These are phyloP conservation scores for Pythium angustatum DNA, from an alignment of 352 stramenopile genomes.

Conservation along the genomic window DNA sequence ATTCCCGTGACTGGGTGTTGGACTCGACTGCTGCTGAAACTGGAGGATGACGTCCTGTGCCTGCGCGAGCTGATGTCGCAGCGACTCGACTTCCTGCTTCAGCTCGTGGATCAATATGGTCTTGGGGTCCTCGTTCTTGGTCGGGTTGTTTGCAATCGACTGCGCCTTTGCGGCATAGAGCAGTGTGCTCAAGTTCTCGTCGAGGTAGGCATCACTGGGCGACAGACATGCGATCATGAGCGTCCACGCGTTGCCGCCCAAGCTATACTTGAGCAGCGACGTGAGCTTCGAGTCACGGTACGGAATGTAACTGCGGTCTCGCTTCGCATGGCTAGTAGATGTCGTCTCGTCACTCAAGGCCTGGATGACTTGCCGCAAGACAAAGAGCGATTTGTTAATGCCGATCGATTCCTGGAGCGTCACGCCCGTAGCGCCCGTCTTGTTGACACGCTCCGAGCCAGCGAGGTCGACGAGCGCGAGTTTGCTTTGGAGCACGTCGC, in stretches of 20 bases:
- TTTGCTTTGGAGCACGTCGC: conserved; percentile 47
- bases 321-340: background rate
- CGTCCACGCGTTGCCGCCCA: conserved; percentile 64
- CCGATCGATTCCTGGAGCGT: conserved; percentile 59
- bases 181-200: conserved; percentile 71
- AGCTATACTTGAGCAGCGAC: conserved; percentile 57
- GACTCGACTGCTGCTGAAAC: conserved; percentile 34
- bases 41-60: conserved; percentile 45
- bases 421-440: conserved; percentile 53
- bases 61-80: conserved; percentile 37
- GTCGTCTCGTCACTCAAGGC: conserved; percentile 48
- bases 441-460: conserved; percentile 58
- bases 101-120: conserved; percentile 53
- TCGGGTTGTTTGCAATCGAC: conserved; percentile 54
- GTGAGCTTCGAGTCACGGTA: conserved; percentile 72
- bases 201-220: conserved; percentile 47
- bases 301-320: conserved; percentile 44
- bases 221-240: conserved; percentile 71
- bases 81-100: conserved; percentile 27
- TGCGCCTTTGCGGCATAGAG: conserved; percentile 60
- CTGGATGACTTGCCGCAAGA: conserved; percentile 59
- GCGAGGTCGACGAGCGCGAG: conserved; percentile 67
- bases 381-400: conserved; percentile 71
- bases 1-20: no score
- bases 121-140: conserved; percentile 51